These are phyloP conservation scores for Mucor circinelloides DNA, from an alignment of 371 early-diverging fungal genomes.

Conservation along the genomic window DNA sequence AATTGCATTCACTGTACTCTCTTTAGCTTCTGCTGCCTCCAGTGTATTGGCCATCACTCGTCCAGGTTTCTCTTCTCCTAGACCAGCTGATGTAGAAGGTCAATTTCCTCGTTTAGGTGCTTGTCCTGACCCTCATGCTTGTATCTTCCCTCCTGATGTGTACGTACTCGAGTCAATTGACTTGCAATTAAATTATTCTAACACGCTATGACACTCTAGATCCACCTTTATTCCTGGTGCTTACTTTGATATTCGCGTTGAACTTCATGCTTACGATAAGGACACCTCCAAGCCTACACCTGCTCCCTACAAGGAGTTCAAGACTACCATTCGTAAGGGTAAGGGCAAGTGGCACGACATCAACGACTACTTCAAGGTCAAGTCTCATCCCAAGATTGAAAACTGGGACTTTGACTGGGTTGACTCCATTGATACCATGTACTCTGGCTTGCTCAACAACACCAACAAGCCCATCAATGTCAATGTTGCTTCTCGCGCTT, in stretches of 20 bases:
- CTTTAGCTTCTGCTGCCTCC: constrained; percentile 26
- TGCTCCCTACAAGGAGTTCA: constrained; percentile 38
- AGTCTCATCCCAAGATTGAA: constrained; percentile 39
- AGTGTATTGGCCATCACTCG: constrained; percentile 21
- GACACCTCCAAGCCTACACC: constrained; percentile 43
- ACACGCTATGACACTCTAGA: constrained; percentile 16
- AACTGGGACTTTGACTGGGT: constrained; percentile 56
- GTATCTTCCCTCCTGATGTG: constrained; percentile 62
- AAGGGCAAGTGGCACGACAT: constrained; percentile 49
- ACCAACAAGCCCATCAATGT: constrained; percentile 53
- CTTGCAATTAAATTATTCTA: neutral
- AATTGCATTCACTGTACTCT: constrained; percentile 15
- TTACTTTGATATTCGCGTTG: constrained; percentile 62
- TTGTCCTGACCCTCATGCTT: constrained; percentile 56
- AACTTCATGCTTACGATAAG: constrained; percentile 58
- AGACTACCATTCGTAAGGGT: constrained; percentile 48
- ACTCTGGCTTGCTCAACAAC: constrained; percentile 28
- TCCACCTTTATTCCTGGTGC: constrained; percentile 60
- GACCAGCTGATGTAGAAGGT: constrained; percentile 50
- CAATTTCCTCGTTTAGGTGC: constrained; percentile 62
- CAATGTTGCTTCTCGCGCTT: constrained; percentile 52
- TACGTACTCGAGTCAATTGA: constrained; percentile 21
- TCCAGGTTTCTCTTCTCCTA: neutral
- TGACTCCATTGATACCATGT: constrained; percentile 55
- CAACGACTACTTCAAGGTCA: constrained; percentile 44